Base-by-base conservation (phyloP, 345 rosid species). In the Rhizophora apiculata region DNA sequence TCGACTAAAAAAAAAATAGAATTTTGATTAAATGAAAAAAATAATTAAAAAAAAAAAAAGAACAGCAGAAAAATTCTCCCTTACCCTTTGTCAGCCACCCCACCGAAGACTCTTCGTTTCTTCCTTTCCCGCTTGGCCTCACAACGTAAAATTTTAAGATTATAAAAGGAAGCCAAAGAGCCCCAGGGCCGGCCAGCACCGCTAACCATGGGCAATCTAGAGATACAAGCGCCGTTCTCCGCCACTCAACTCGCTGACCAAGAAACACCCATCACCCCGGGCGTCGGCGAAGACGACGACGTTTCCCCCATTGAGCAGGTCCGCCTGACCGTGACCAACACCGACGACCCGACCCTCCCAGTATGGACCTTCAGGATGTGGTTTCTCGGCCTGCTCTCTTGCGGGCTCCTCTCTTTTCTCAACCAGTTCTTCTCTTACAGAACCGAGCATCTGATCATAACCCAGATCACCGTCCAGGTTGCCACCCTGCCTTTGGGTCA, bases 301-400 rank as follows among this genome's bases (percentile, higher is more conserved):
- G 56, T 70, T 32, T 93, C 91, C 0, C 96, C 96, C 2, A 76
- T 90, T 8, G 98, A 93, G 71, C 73, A 93, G 76, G 98, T 93
- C 73, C 83, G 92, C 30, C 74, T 93, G 51, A 90, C 93, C 11
- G 98, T 93, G 5, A 68, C 81, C 65, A 87, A 85, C 86, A 78
- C 89, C 36, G 98, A 90, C 76, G 96, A 93, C 64, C 89, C 88
- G 0, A 80, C 83, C 30, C 85, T 86, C 24, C 92, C 98, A 2
- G 91, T 90, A 29, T 90, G 95, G 95, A 92, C 98, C 19, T 92
- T 90, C 70, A 79, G 98, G 65, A 88, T 90, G 95, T 92, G 96
- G 96, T 78, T 85, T 74, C 62, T 92, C 67, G 96, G 98, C 27
- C 64, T 92, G 7, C 2, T 85, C 6, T 88, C 93, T 5, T 92